Evolutionary conservation across 768 basidiomycete genomes (phyloP).

Genomic region (Suillus paluster): DNA sequence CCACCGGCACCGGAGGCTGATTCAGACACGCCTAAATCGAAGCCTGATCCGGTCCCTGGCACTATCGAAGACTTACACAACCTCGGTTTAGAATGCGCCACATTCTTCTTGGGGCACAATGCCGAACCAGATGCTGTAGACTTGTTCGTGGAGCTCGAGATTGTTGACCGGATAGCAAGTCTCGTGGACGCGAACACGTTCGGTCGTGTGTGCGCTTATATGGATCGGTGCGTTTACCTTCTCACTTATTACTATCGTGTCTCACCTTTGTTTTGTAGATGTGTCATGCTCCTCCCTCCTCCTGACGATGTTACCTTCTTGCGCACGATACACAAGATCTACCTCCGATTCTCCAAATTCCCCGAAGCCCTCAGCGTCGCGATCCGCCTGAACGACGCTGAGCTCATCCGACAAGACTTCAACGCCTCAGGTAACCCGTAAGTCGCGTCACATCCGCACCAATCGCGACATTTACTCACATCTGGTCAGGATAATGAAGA

Average conservation of each 20-base stretch:
- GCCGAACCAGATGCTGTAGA: conserved; percentile 99
- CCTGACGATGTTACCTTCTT: conserved; percentile 93
- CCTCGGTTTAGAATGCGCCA: conserved; percentile 84
- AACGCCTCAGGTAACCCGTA: conserved; percentile 87
- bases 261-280: conserved; percentile 45
- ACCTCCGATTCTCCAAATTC: conserved; percentile 83
- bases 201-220: conserved; percentile 90
- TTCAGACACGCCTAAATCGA: conserved; percentile 33
- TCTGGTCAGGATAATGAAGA: conserved; percentile 75
- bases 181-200: conserved; percentile 90
- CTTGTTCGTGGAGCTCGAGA: conserved; percentile 91
- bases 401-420: conserved; percentile 86
- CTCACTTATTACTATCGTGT: conserved; percentile 7
- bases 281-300: conserved; percentile 87
- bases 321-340: conserved; percentile 85
- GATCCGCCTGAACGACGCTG: conserved; percentile 80
- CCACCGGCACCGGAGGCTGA: conserved; percentile 28
- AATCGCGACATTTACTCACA: neutral
- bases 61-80: conserved; percentile 75
- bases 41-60: conserved; percentile 45
- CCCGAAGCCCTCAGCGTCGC: conserved; percentile 90
- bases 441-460: conserved; percentile 33
- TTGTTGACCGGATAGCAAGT: conserved; percentile 74
- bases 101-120: conserved; percentile 90
- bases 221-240: conserved; percentile 71